A percentile compares a stretch with the other conserved stretches of the same genome.
phyloP scores from a whole-genome alignment of 1,139 yeast genomes.

The Pichia sp. region DNA sequence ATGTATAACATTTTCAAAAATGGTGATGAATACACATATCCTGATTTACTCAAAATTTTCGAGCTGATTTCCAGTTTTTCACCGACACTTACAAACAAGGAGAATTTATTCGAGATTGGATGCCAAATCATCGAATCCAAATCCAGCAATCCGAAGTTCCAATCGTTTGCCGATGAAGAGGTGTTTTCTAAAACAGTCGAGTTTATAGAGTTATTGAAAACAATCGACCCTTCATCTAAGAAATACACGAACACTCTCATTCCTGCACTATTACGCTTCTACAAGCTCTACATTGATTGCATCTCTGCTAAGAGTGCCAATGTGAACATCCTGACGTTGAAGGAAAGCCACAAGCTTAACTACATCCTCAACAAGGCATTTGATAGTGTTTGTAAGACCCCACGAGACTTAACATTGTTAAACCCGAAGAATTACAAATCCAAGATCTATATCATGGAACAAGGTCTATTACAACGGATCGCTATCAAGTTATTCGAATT shows the following conservation, averaged over 20 bases:
- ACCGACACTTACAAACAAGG: conserved; percentile 12
- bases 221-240: conserved; percentile 5
- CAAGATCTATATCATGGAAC: conserved; percentile 13
- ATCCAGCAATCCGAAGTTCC: not conserved
- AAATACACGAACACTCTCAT: conserved; percentile 2
- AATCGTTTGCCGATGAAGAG: not conserved
- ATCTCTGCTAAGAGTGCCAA: no score
- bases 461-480: conserved; percentile 10
- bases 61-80: conserved; percentile 13
- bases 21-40: not conserved
- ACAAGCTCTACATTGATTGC: no score
- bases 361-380: conserved; percentile 41
- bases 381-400: conserved; percentile 14
- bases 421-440: conserved; percentile 20
- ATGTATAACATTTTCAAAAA: conserved; percentile 2
- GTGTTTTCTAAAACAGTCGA: conserved; percentile 7
- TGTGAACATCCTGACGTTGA: not conserved
- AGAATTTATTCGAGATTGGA: conserved; percentile 5
- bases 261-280: no score
- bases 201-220: conserved; percentile 8
- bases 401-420: conserved; percentile 9
- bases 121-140: conserved; percentile 5
- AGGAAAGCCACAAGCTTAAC: not conserved
- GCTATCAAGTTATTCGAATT: conserved; percentile 9
- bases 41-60: conserved; percentile 11